A percentile compares a stretch with the other conserved stretches of the same genome.
Evolutionary conservation across 2,329 filamentous ascomycete species (phyloP).

Genomic region (Parastagonospora nodorum): DNA sequence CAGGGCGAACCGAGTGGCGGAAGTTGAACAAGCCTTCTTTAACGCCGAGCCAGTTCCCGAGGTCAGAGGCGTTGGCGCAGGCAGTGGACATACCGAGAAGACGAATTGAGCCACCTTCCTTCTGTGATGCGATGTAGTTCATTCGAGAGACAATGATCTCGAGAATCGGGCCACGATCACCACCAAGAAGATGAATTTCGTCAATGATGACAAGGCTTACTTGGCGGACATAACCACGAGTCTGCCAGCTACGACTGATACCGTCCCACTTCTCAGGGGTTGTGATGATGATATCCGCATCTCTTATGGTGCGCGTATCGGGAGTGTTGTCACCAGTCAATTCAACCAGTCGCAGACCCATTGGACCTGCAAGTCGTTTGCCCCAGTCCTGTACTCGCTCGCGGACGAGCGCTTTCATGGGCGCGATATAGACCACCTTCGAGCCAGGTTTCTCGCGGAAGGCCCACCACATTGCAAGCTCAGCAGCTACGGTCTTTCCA

Average conservation of each 20-base stretch:
- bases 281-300: constrained; percentile 97
- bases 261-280: constrained; percentile 99
- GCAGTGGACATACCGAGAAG: constrained; percentile 99
- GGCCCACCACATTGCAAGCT: constrained; percentile 99
- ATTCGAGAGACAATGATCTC: constrained; percentile 93
- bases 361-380: constrained; percentile 75
- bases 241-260: constrained; percentile 98
- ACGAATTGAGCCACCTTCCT: constrained; percentile 80
- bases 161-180: constrained; percentile 93
- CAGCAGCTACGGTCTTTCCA: constrained; percentile 95
- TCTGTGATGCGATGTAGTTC: constrained; percentile 98
- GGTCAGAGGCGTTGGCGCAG: constrained; percentile 91
- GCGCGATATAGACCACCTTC: constrained; percentile 98
- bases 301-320: constrained; percentile 90
- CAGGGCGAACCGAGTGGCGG: constrained; percentile 92
- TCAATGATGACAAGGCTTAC: constrained; percentile 98
- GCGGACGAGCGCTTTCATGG: constrained; percentile 97
- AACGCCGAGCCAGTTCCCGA: constrained; percentile 96
- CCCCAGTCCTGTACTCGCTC: constrained; percentile 97
- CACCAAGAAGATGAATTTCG: constrained; percentile 95
- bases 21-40: constrained; percentile 97
- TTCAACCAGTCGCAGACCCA: constrained; percentile 91
- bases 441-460: constrained; percentile 92
- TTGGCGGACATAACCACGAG: constrained; percentile 91
- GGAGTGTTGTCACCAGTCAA: constrained; percentile 98